Evolutionary conservation across 805 yeast species (phyloP), one percentile per base, ranked within the genome.

Genomic region (Yarrowia phangngaensis): DNA sequence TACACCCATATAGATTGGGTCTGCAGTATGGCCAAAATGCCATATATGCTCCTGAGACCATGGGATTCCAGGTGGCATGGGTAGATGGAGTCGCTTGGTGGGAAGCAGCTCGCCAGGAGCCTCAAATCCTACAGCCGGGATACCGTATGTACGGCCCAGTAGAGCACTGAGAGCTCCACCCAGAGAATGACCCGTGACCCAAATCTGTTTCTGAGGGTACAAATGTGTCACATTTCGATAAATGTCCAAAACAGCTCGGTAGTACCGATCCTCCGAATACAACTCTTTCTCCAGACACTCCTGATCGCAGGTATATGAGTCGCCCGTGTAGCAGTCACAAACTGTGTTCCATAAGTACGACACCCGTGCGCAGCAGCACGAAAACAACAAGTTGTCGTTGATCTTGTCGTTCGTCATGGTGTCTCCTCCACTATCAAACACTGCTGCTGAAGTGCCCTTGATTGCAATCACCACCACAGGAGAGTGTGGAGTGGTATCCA

Each of bases 21-120:
- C 98, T 0, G 96, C 97, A 2, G 92, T 92, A 63, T 92, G 90
- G 3, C 98, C 98, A 61, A 92, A 69, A 62, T 92, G 97, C 94
- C 95, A 92, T 8, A 92, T 76, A 55, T 85, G 82, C 58, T 89
- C 97, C 66, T 78, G 68, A 58, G 80, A 76, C 6, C 70, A 66
- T 0, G 95, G 89, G 11, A 85, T 62, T 1, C 95, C 95, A 0
- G 98, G 98, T 2, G 97, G 95, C 68, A 76, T 74, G 0, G 98
- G 98, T 41, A 92, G 71, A 66, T 89, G 97, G 35, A 92, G 70
- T 56, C 98, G 73, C 57, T 73, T 73, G 0, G 92, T 76, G 2
- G 98, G 92, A 51, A 92, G 67, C 60, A 77, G 66, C 57, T 92
- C 98, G 3, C 95, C 96, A 0, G 97, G 97, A 0, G 97, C 86